Conservation (phyloP, 2,329 filamentous ascomycete species). For the Diaporthe nobilis region DNA sequence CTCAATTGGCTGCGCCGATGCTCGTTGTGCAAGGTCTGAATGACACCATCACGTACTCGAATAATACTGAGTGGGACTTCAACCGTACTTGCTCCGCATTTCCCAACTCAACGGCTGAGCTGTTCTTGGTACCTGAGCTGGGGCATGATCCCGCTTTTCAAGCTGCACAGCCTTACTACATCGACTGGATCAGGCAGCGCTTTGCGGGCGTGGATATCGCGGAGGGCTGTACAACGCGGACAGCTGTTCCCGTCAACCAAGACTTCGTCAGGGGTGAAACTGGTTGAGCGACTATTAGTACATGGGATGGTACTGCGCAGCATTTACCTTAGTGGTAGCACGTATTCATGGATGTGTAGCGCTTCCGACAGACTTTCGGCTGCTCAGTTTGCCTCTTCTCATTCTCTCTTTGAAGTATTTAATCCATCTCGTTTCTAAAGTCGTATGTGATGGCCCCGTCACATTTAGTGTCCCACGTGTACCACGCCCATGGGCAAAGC, state of each 20-base stretch:
- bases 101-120: not conserved
- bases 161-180: slow-evolving; percentile 14
- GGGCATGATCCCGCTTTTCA: not conserved
- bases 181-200: slow-evolving; percentile 16
- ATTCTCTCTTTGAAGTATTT: not conserved
- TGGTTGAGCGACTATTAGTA: not conserved
- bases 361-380: not conserved
- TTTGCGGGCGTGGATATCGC: not conserved
- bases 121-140: not conserved
- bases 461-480: not conserved
- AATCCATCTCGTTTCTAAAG: not conserved
- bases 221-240: not conserved
- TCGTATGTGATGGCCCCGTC: not conserved
- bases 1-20: not conserved
- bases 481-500: not conserved
- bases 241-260: not conserved
- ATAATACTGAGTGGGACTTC: slow-evolving; percentile 7
- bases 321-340: not conserved
- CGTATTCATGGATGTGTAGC: not conserved
- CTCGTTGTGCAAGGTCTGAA: not conserved
- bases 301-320: not conserved
- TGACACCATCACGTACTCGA: not conserved
- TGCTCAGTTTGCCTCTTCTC: not conserved
- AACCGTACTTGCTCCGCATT: slow-evolving; percentile 3
- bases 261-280: not conserved